These are phyloP conservation scores for Citrus glauca DNA, from an alignment of 345 rosid species.

Conservation along the genomic window DNA sequence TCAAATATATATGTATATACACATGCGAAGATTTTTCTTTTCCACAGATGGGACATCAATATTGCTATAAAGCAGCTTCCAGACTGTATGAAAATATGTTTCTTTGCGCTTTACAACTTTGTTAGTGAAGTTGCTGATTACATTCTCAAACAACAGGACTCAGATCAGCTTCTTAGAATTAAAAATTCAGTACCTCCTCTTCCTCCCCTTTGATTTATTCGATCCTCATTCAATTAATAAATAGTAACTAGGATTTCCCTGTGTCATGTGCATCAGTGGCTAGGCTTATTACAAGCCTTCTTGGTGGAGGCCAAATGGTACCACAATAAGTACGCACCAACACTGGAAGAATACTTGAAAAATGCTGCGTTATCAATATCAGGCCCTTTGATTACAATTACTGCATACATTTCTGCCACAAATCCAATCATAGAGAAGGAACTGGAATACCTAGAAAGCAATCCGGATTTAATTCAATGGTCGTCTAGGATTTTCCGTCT, in stretches of 20 bases:
- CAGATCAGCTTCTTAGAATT: neutral
- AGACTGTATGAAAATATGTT: constrained; percentile 28
- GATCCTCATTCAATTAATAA: too few relatives aligned
- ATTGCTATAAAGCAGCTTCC: constrained; percentile 22
- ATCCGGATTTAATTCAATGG: neutral
- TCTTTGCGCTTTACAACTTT: constrained; percentile 21
- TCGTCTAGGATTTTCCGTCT: constrained; percentile 10
- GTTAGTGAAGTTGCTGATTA: constrained; percentile 26
- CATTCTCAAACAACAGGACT: constrained; percentile 10
- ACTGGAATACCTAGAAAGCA: neutral
- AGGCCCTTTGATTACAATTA: constrained; percentile 5
- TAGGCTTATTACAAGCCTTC: constrained; percentile 12
- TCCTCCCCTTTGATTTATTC: too few relatives aligned
- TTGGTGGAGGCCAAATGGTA: constrained; percentile 28
- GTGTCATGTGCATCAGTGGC: constrained; percentile 18
- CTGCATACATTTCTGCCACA: neutral
- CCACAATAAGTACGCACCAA: neutral
- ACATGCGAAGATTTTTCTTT: neutral
- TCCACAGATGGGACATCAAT: constrained; percentile 28
- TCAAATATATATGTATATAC: too few relatives aligned
- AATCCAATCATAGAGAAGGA: neutral
- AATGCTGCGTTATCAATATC: constrained; percentile 19
- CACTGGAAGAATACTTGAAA: constrained; percentile 19
- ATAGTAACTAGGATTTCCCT: neutral
- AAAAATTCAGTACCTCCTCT: constrained; percentile 8